phyloP scores from a whole-genome alignment of 2,329 filamentous ascomycete genomes.

The Trichoderma harzianum region DNA sequence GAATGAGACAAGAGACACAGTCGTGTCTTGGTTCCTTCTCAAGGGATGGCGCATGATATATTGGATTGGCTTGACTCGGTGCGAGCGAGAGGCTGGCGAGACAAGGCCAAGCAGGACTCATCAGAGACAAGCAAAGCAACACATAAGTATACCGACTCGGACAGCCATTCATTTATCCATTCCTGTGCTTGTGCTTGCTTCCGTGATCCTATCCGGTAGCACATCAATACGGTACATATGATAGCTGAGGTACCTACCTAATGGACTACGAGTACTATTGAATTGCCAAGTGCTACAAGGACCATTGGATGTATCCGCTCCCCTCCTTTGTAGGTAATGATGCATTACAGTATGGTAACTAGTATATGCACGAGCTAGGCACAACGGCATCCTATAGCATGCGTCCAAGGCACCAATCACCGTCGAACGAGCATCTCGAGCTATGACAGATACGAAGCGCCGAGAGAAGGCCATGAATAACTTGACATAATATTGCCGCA shows the following conservation, averaged over 20 bases:
- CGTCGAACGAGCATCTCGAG: neutral
- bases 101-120: neutral
- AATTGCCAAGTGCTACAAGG: neutral
- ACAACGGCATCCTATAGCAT: neutral
- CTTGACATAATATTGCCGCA: neutral
- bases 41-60: conserved; percentile 9
- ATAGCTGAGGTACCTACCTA: neutral
- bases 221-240: neutral
- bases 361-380: neutral
- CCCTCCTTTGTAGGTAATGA: neutral
- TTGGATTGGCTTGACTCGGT: conserved; percentile 5
- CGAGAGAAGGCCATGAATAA: neutral
- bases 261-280: neutral
- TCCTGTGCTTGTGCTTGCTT: neutral
- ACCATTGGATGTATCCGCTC: neutral
- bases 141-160: no score
- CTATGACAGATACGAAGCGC: conserved; percentile 1
- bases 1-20: conserved; percentile 2
- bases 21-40: conserved; percentile 1
- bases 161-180: no score
- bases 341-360: neutral
- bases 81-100: neutral
- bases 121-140: neutral
- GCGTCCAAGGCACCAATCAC: neutral
- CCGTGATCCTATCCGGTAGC: neutral